phyloP scores from a whole-genome alignment of 2,329 filamentous ascomycete species.

The Neonectria faginata region DNA sequence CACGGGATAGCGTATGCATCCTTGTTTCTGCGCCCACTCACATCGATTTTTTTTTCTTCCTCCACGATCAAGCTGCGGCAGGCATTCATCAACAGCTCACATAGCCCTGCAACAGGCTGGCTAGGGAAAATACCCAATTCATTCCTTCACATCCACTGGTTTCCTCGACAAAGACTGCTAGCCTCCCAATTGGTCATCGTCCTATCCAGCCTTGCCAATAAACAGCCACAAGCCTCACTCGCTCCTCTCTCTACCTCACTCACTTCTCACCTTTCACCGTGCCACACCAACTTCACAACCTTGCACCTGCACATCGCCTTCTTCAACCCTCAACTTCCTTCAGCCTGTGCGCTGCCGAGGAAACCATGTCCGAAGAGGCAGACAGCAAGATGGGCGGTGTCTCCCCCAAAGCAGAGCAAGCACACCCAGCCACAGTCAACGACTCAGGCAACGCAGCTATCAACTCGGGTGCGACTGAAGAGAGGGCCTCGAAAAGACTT shows the following conservation, averaged over 20 bases:
- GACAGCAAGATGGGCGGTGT: conserved; percentile 41
- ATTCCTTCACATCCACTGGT: not conserved
- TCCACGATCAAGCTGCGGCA: conserved; percentile 18
- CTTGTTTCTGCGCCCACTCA: conserved; percentile 21
- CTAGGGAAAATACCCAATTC: conserved; percentile 2
- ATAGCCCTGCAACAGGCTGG: conserved; percentile 15
- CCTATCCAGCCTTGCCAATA: not conserved
- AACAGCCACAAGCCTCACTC: conserved; percentile 12
- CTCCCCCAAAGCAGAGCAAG: conserved; percentile 33
- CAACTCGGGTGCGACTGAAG: conserved; percentile 34
- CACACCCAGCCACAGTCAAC: conserved; percentile 29
- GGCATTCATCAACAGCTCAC: conserved; percentile 20
- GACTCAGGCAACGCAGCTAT: conserved; percentile 31
- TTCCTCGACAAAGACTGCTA: not conserved
- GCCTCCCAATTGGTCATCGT: conserved; percentile 13
- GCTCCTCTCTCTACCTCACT: not conserved
- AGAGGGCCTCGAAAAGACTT: conserved; percentile 68
- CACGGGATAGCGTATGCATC: not conserved
- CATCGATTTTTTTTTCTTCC: conserved; percentile 20
- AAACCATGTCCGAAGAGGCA: conserved; percentile 45
- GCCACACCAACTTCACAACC: conserved; percentile 6
- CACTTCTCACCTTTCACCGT: not conserved
- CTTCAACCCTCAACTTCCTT: not conserved
- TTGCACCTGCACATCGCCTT: not conserved
- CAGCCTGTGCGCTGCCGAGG: not conserved